These are phyloP conservation scores for Amanita polypyramis DNA, from an alignment of 768 basidiomycete species.

Conservation along the genomic window DNA sequence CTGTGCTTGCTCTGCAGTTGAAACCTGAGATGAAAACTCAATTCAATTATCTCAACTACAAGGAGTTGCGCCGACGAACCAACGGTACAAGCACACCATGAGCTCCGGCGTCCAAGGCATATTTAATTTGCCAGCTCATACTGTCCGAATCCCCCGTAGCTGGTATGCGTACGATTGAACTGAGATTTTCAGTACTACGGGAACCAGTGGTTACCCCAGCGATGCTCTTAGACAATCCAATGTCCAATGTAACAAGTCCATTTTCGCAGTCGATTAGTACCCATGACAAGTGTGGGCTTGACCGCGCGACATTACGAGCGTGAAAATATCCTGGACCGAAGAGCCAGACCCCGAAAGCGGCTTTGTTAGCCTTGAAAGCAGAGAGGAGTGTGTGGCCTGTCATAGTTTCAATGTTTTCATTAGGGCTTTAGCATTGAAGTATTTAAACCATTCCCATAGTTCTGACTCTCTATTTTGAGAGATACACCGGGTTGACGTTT, in stretches of 20 bases:
- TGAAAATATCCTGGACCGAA: conserved; percentile 48
- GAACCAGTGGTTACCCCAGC: conserved; percentile 41
- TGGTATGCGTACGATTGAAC: conserved; percentile 46
- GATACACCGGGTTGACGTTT: too few relatives aligned
- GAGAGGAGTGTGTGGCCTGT: conserved; percentile 42
- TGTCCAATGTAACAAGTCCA: conserved; percentile 44
- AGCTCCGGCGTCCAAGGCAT: conserved; percentile 59
- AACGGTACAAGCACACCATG: conserved; percentile 57
- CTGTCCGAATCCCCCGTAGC: conserved; percentile 47
- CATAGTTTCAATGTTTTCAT: too few relatives aligned
- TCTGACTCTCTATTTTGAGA: too few relatives aligned
- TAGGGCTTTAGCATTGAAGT: too few relatives aligned
- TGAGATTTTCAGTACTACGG: conserved; percentile 26
- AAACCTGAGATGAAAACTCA: conserved; percentile 32
- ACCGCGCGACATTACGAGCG: conserved; percentile 47
- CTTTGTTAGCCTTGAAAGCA: conserved; percentile 41
- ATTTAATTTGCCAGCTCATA: conserved; percentile 64
- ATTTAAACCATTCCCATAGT: too few relatives aligned
- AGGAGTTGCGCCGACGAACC: conserved; percentile 24
- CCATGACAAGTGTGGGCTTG: conserved; percentile 50
- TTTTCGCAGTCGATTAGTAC: conserved; percentile 56
- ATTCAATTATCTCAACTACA: background rate
- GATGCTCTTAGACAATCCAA: conserved; percentile 45
- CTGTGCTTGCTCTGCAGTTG: conserved; percentile 43
- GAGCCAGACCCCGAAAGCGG: conserved; percentile 62